phyloP scores from a whole-genome alignment of 768 basidiomycete species.

The Polyporus arcularius region DNA sequence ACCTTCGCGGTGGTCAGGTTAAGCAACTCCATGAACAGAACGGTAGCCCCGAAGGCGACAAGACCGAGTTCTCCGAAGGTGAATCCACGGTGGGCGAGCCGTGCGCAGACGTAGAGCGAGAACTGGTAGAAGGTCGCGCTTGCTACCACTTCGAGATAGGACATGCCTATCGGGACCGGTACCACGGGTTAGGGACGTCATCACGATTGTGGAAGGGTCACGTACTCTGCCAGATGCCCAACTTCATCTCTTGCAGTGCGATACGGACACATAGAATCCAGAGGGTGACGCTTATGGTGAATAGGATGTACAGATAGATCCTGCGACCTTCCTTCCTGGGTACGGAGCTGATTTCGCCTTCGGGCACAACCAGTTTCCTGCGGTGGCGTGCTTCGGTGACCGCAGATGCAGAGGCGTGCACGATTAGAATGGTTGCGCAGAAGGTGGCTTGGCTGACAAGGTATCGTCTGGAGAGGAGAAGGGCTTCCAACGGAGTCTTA shows the following conservation, averaged over 20 bases:
- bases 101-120: slow-evolving; percentile 83
- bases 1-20: slow-evolving; percentile 85
- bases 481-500: slow-evolving; percentile 51
- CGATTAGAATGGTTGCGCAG: slow-evolving; percentile 75
- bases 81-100: slow-evolving; percentile 92
- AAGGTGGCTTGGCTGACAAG: slow-evolving; percentile 80
- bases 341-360: slow-evolving; percentile 74
- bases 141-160: slow-evolving; percentile 69
- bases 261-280: slow-evolving; percentile 52
- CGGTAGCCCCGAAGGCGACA: slow-evolving; percentile 86
- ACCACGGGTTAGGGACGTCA: background rate
- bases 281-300: slow-evolving; percentile 56
- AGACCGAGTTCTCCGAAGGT: slow-evolving; percentile 93
- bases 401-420: slow-evolving; percentile 79
- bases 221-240: slow-evolving; percentile 75
- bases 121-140: slow-evolving; percentile 87
- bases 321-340: slow-evolving; percentile 71
- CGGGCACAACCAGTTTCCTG: slow-evolving; percentile 43
- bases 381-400: slow-evolving; percentile 64
- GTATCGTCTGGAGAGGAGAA: slow-evolving; percentile 70
- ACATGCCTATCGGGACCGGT: slow-evolving; percentile 57
- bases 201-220: slow-evolving; percentile 15
- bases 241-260: slow-evolving; percentile 40
- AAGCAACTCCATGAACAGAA: slow-evolving; percentile 81
- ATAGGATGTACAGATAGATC: slow-evolving; percentile 63